Conservation (phyloP, 352 stramenopile species). For the Phytophthora sp. region DNA sequence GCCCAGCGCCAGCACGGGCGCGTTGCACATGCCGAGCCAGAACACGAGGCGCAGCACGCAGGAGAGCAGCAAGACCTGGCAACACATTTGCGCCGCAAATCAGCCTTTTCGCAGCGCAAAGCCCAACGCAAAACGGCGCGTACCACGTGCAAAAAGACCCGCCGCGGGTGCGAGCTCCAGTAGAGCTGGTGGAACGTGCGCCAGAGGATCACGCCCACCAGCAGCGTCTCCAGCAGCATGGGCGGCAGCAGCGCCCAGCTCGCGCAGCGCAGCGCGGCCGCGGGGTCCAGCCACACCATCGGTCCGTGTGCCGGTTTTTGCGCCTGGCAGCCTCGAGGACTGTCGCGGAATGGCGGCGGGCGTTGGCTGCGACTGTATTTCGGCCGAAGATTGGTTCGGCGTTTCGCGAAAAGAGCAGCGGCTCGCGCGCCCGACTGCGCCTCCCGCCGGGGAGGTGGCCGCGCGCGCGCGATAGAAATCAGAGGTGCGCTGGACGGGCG, state of each 20-base stretch:
- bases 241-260: conserved; percentile 56
- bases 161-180: conserved; percentile 62
- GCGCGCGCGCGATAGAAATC: too few species aligned
- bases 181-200: conserved; percentile 64
- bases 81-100: too few species aligned
- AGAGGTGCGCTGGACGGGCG: conserved; percentile 11
- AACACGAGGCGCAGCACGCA: conserved; percentile 50
- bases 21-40: conserved; percentile 47
- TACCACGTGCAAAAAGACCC: conserved; percentile 67
- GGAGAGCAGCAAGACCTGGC: conserved; percentile 50
- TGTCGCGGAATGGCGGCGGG: conserved; percentile 25
- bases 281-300: conserved; percentile 50
- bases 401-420: conserved; percentile 20
- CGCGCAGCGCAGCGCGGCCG: conserved; percentile 37
- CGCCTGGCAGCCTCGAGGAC: too few species aligned
- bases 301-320: conserved; percentile 14
- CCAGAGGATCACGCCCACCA: conserved; percentile 55
- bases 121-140: not conserved
- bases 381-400: conserved; percentile 19
- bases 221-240: conserved; percentile 50
- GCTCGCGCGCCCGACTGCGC: not conserved
- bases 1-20: conserved; percentile 33
- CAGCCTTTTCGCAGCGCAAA: too few species aligned
- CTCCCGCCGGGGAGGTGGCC: too few species aligned
- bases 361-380: not conserved